Base-by-base conservation (phyloP, 1,284 basidiomycete genomes). In the Malassezia furfur region DNA sequence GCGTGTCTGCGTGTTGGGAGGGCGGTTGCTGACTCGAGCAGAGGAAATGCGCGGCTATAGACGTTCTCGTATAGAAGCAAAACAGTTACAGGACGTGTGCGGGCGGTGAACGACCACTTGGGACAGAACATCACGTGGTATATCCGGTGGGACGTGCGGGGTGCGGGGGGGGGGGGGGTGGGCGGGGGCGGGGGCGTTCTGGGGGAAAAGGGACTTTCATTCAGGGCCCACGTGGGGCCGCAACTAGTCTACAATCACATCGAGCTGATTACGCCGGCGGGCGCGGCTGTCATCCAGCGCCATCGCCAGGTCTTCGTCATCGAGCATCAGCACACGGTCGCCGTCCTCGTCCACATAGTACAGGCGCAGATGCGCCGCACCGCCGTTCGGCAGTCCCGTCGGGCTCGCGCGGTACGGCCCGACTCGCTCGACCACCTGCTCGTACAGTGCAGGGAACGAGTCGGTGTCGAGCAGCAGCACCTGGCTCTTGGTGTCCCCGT, bases 271-370 rank as follows among this genome's bases (percentile, higher is more conserved):
- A 11, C 17, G 15, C 11, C 63, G 58, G 2, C 22, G 32, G 5
- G 37, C 21, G 3, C 48, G 28, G 4, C 54, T 60, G 17, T 48
- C 49, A 15, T 73, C 72, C 36, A 74, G 64, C 5, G 70, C 70
- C 64, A 73, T 73, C 45, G 62, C 58, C 1, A 74, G 61, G 44
- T 74, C 72, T 11, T 74, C 72, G 49, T 74, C 68, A 45, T 66
- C 64, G 44, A 62, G 61, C 48, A 74, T 64, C 22, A 63, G 45
- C n/a, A 74, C 64, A n/a, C 57, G 52, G 31, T 74, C 72, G 10
- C 72, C 69, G 30, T 74, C 72, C 39, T 68, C 66, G 44, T 74
- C 72, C 14, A 73, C 54, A 44, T 74, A 73, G 22, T 30, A 45
- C n/a, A 45, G 5, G n/a, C 43, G 43, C 15, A 15, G 32, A 6